These are phyloP conservation scores for Pleurozium schreberi DNA, from an alignment of 225 moss, liverwort and hornwort genomes.

Conservation along the genomic window DNA sequence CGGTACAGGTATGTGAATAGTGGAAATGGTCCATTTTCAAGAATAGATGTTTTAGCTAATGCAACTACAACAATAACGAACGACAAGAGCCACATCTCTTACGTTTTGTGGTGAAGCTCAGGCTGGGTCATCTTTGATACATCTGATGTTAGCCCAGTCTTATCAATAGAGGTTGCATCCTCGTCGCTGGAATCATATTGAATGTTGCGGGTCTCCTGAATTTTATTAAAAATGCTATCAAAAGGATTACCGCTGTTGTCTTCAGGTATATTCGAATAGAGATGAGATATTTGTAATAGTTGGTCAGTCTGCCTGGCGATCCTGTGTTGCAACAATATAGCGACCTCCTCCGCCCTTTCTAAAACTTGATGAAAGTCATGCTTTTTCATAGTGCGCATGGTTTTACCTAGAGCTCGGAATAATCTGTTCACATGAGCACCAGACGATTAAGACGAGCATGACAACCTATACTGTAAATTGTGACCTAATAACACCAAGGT, in stretches of 20 bases:
- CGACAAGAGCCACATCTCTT: background rate
- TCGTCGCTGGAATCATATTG: background rate
- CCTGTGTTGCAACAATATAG: constrained; percentile 66
- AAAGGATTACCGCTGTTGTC: background rate
- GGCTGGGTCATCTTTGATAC: constrained; percentile 2
- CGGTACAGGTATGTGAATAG: background rate
- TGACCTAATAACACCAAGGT: background rate
- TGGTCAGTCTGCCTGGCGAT: constrained; percentile 52
- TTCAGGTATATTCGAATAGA: background rate
- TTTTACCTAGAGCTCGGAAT: constrained; percentile 22
- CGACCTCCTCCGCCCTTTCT: constrained; percentile 62
- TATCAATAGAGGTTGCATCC: background rate
- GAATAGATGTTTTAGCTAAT: background rate
- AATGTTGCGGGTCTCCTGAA: background rate
- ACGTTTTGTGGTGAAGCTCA: constrained; percentile 19
- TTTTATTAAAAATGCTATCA: background rate
- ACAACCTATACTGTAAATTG: background rate
- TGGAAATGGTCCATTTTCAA: background rate
- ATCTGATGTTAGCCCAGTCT: background rate
- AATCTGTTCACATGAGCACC: constrained; percentile 3
- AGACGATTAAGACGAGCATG: background rate
- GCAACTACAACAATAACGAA: background rate
- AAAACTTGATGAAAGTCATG: constrained; percentile 33
- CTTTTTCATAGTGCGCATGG: constrained; percentile 41
- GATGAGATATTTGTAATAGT: constrained; percentile 26